Evolutionary conservation across 108 stramenopile genomes (phyloP).

Genomic region (Stephanodiscus triporus): DNA sequence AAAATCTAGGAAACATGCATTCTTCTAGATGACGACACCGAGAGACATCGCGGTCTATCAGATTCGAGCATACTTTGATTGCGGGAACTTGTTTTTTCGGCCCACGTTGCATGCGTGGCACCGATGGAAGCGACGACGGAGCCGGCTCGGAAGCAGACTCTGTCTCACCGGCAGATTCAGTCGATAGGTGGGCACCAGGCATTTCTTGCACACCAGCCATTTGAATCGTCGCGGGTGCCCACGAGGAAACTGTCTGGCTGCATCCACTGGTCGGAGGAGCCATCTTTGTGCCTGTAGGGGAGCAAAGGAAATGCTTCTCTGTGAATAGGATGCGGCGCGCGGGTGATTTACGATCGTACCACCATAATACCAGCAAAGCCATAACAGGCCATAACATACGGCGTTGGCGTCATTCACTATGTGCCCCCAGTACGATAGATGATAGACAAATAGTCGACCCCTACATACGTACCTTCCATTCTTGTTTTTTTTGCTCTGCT

Average conservation of each 20-base stretch:
- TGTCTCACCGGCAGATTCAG: not conserved
- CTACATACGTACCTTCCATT: too few species aligned
- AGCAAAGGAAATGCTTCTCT: too few species aligned
- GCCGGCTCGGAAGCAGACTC: slow-evolving; percentile 2
- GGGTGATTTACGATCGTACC: too few species aligned
- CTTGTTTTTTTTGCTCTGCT: too few species aligned
- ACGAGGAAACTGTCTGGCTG: slow-evolving; percentile 22
- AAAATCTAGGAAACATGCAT: slow-evolving; percentile 35
- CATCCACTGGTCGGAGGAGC: not conserved
- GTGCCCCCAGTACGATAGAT: too few species aligned
- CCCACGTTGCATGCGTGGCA: not conserved
- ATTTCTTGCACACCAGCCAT: slow-evolving; percentile 13
- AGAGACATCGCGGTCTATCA: slow-evolving; percentile 1
- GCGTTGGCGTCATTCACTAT: too few species aligned
- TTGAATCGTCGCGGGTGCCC: slow-evolving; percentile 21
- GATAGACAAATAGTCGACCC: too few species aligned
- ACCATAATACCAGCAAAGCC: too few species aligned
- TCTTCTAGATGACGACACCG: slow-evolving; percentile 44
- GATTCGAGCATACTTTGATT: not conserved
- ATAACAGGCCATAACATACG: too few species aligned
- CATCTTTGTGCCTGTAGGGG: too few species aligned
- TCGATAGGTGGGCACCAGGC: not conserved
- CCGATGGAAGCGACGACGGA: not conserved
- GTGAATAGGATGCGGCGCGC: too few species aligned
- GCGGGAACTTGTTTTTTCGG: not conserved